Percentiles rank a stretch among this genome's conserved stretches.
phyloP scores from a whole-genome alignment of 2,329 filamentous ascomycete genomes.

The Curvularia verruculosa region DNA sequence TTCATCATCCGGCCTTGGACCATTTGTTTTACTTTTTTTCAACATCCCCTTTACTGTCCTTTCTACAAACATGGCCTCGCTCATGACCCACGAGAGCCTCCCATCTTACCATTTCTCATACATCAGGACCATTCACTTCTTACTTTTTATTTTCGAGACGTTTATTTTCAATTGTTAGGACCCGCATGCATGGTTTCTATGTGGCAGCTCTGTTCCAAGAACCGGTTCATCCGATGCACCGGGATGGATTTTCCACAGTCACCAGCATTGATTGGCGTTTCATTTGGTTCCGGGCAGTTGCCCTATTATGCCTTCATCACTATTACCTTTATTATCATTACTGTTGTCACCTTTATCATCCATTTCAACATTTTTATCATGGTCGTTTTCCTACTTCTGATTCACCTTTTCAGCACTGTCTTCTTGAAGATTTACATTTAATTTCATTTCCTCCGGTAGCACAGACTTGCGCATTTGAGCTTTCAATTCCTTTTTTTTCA shows the following conservation, averaged over 20 bases:
- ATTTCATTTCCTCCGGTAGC: neutral
- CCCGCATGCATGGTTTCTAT: neutral
- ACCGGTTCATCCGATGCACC: neutral
- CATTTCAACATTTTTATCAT: neutral
- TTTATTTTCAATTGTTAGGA: neutral
- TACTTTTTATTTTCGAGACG: neutral
- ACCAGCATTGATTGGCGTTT: neutral
- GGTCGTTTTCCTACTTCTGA: neutral
- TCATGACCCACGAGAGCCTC: slow-evolving; percentile 2
- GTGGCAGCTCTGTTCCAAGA: neutral
- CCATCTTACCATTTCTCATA: neutral
- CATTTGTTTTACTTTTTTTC: neutral
- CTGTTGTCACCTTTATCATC: neutral
- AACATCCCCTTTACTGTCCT: neutral
- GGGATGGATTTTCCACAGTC: neutral
- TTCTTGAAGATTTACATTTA: neutral
- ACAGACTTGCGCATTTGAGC: neutral
- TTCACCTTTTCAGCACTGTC: neutral
- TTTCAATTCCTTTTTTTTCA: neutral
- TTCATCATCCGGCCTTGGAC: neutral
- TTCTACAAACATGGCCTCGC: neutral
- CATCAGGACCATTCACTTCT: neutral
- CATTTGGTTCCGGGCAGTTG: neutral
- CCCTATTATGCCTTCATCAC: neutral
- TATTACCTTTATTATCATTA: neutral